phyloP scores from a whole-genome alignment of 2,329 filamentous ascomycete genomes.

The Triangularia verruculosa region DNA sequence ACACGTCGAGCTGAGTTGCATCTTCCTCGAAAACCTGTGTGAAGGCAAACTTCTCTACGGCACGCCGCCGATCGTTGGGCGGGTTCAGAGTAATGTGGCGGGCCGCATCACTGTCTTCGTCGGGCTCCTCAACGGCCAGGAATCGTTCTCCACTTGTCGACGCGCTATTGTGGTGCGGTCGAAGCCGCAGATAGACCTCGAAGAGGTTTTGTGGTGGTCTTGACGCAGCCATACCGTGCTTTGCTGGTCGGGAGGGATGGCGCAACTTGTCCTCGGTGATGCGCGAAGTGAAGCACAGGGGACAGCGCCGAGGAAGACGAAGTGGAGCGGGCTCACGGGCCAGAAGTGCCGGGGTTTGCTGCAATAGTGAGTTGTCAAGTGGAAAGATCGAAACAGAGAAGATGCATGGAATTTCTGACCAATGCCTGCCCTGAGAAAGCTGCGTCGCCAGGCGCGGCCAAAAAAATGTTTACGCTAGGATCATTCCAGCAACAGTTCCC shows the following conservation, averaged over 20 bases:
- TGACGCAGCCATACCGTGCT: slow-evolving; percentile 23
- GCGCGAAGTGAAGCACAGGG: not conserved
- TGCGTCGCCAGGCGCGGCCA: slow-evolving; percentile 3
- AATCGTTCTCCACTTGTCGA: slow-evolving; percentile 60
- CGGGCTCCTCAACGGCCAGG: slow-evolving; percentile 66
- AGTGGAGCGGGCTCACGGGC: not conserved
- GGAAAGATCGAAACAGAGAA: not conserved
- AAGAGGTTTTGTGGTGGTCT: slow-evolving; percentile 59
- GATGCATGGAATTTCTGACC: not conserved
- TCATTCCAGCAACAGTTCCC: slow-evolving; percentile 18
- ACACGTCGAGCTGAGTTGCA: slow-evolving; percentile 80
- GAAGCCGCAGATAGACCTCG: slow-evolving; percentile 84
- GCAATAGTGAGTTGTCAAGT: slow-evolving; percentile 10
- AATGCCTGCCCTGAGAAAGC: not conserved
- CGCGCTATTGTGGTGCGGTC: slow-evolving; percentile 56
- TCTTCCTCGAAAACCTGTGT: slow-evolving; percentile 90
- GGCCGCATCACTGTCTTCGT: slow-evolving; percentile 41
- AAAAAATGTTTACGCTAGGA: slow-evolving; percentile 24
- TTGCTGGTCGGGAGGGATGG: not conserved
- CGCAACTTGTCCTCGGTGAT: slow-evolving; percentile 2
- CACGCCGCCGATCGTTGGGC: slow-evolving; percentile 79
- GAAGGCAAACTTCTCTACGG: slow-evolving; percentile 91
- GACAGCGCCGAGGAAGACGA: slow-evolving; percentile 2
- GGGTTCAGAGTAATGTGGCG: slow-evolving; percentile 77
- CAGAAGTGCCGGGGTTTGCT: not conserved